These are phyloP conservation scores for Umbelopsis ramanniana DNA, from an alignment of 192 early-diverging fungal genomes.

Conservation along the genomic window DNA sequence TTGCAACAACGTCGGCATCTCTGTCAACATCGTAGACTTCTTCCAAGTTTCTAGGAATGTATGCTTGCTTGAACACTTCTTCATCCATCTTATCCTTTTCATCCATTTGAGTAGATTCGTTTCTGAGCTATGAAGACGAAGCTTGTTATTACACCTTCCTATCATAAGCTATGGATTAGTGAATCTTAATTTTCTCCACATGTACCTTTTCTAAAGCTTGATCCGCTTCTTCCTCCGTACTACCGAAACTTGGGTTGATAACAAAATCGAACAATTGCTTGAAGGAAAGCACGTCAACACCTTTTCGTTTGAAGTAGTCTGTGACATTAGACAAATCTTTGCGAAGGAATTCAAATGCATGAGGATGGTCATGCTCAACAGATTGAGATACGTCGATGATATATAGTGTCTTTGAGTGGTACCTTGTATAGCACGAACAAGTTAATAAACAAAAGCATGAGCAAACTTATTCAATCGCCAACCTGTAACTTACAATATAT, in stretches of 20 bases:
- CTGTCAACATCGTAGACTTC: slow-evolving; percentile 89
- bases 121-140: not conserved
- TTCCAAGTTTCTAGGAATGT: slow-evolving; percentile 89
- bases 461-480: not conserved
- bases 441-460: slow-evolving; percentile 8
- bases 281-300: slow-evolving; percentile 74
- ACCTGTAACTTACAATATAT: slow-evolving; percentile 72
- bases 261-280: slow-evolving; percentile 92
- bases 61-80: slow-evolving; percentile 89
- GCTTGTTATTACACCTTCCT: not conserved
- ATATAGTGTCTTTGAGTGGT: slow-evolving; percentile 80
- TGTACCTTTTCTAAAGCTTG: slow-evolving; percentile 67
- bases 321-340: slow-evolving; percentile 94
- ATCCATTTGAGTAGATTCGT: slow-evolving; percentile 29
- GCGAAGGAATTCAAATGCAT: slow-evolving; percentile 93
- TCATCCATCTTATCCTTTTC: slow-evolving; percentile 72
- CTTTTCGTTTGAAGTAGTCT: slow-evolving; percentile 88
- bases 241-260: slow-evolving; percentile 62
- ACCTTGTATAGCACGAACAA: slow-evolving; percentile 46
- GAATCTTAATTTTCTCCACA: too few relatives aligned
- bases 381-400: slow-evolving; percentile 99
- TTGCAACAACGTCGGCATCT: slow-evolving; percentile 75
- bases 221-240: slow-evolving; percentile 68
- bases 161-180: too few relatives aligned
- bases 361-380: slow-evolving; percentile 98